Evolutionary conservation across 2,329 filamentous ascomycete species (phyloP).

Genomic region (Penicillium frequentans): DNA sequence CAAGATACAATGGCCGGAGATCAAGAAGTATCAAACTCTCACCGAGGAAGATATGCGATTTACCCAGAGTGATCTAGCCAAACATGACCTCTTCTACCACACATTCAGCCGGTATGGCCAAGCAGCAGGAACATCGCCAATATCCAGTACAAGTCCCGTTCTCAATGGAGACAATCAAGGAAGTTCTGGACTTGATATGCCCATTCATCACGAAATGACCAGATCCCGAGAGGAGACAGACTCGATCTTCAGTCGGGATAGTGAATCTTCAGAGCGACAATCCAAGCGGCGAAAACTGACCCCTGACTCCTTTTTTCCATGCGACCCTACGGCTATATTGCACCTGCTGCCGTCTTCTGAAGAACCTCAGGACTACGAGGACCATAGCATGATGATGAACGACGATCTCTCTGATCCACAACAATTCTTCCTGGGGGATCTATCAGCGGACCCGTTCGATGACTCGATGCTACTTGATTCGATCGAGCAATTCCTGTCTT

Average conservation of each 20-base stretch:
- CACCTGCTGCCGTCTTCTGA: not conserved
- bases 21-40: conserved; percentile 6
- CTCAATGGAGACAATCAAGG: not conserved
- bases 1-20: conserved; percentile 11
- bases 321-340: not conserved
- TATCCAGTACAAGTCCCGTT: not conserved
- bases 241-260: not conserved
- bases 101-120: conserved; percentile 1
- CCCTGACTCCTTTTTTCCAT: not conserved
- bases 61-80: conserved; percentile 4
- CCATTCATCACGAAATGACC: not conserved
- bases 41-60: conserved; percentile 2
- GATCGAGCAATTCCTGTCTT: conserved; percentile 4
- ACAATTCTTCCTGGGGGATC: not conserved
- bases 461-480: conserved; percentile 5
- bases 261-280: not conserved
- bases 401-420: not conserved
- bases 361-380: not conserved
- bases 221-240: not conserved
- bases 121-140: not conserved
- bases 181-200: not conserved
- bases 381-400: not conserved
- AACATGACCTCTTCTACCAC: conserved; percentile 1
- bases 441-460: not conserved
- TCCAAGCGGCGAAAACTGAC: conserved; percentile 2